Evolutionary conservation across 2,329 filamentous ascomycete genomes (phyloP).

Genomic region (Metarhizium guizhouense): DNA sequence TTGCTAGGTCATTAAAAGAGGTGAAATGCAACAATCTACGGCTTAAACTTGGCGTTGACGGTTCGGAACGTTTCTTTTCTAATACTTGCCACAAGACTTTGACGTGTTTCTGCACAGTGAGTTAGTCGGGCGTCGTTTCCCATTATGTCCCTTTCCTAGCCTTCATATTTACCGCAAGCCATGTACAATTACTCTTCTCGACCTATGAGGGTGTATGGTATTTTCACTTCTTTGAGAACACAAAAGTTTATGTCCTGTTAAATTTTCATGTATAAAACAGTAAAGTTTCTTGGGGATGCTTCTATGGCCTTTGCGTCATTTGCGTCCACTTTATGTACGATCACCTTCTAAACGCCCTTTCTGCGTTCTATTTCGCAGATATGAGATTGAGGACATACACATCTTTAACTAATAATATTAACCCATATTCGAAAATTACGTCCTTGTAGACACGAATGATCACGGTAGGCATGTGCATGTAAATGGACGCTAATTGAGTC

Average conservation of each 20-base stretch:
- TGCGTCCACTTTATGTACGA: neutral
- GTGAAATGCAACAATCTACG: neutral
- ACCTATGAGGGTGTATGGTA: neutral
- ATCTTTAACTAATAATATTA: neutral
- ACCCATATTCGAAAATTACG: neutral
- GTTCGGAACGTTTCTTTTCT: slow-evolving; percentile 2
- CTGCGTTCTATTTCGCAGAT: neutral
- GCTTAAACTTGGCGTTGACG: slow-evolving; percentile 1
- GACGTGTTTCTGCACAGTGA: neutral
- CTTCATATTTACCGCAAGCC: slow-evolving; percentile 10
- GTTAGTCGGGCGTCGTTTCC: neutral
- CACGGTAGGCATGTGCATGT: neutral
- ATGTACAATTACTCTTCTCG: slow-evolving; percentile 26
- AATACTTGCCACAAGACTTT: neutral
- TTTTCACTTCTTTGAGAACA: neutral
- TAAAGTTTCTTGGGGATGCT: neutral
- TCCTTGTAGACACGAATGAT: neutral
- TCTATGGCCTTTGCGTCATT: neutral
- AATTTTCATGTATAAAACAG: neutral
- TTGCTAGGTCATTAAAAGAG: neutral
- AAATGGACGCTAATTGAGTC: neutral
- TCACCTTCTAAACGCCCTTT: slow-evolving; percentile 5
- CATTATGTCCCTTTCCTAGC: neutral
- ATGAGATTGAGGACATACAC: neutral
- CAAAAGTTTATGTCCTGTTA: neutral